Conservation (phyloP, 2,329 filamentous ascomycete species). For the Aspergillus phoenicis region DNA sequence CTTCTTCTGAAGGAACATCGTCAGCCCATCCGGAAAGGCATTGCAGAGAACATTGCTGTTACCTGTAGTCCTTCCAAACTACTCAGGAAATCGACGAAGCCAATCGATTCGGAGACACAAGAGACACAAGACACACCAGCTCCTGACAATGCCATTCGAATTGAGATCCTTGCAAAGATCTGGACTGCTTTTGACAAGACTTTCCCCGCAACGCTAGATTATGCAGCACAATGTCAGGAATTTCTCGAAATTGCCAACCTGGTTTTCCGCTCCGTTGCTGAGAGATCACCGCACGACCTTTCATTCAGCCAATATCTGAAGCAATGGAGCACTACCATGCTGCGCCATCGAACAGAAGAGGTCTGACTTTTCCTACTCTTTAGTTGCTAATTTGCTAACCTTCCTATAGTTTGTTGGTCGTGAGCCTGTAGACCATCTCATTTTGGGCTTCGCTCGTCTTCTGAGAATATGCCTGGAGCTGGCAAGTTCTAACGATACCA, state of each 20-base stretch:
- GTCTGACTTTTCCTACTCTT: slow-evolving; percentile 26
- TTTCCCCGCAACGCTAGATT: slow-evolving; percentile 42
- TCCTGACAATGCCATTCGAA: slow-evolving; percentile 32
- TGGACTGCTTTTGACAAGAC: slow-evolving; percentile 48
- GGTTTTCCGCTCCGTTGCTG: slow-evolving; percentile 47
- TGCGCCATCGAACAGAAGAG: slow-evolving; percentile 48
- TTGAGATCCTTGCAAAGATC: slow-evolving; percentile 47
- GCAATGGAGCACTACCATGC: slow-evolving; percentile 47
- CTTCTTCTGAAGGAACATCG: slow-evolving; percentile 50
- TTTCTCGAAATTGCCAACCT: slow-evolving; percentile 49
- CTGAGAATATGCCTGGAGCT: slow-evolving; percentile 47
- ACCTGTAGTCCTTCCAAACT: slow-evolving; percentile 38
- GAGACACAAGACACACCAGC: slow-evolving; percentile 12
- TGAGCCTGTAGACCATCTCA: slow-evolving; percentile 46
- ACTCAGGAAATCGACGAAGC: slow-evolving; percentile 31
- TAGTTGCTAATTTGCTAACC: slow-evolving; percentile 24
- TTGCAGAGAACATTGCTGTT: slow-evolving; percentile 43
- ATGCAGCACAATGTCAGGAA: slow-evolving; percentile 46
- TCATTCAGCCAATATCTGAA: slow-evolving; percentile 45
- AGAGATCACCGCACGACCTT: slow-evolving; percentile 40
- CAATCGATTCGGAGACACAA: slow-evolving; percentile 20
- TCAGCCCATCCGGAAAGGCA: slow-evolving; percentile 40
- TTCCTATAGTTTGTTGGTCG: slow-evolving; percentile 47
- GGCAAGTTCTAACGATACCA: slow-evolving; percentile 35
- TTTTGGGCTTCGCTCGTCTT: slow-evolving; percentile 48